A percentile compares a stretch with the other conserved stretches of the same genome.
phyloP scores from a whole-genome alignment of 306 rosid species.

The Gastrolobium villosum region DNA sequence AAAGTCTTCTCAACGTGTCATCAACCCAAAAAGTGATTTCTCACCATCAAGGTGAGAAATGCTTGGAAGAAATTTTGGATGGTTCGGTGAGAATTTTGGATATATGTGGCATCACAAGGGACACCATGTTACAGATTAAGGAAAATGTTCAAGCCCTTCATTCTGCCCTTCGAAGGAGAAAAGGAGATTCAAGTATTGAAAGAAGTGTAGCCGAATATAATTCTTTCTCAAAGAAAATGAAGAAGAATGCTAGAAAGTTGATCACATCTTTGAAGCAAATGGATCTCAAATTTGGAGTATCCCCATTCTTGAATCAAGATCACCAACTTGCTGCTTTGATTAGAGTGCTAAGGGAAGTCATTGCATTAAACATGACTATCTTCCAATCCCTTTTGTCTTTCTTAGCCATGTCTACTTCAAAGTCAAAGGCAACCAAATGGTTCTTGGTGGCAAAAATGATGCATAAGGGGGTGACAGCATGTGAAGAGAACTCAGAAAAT shows the following conservation, averaged over 20 bases:
- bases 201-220: constrained; percentile 51
- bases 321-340: constrained; percentile 50
- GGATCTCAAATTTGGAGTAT: constrained; percentile 52
- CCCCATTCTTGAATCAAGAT: constrained; percentile 45
- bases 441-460: constrained; percentile 55
- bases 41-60: constrained; percentile 51
- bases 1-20: constrained; percentile 65
- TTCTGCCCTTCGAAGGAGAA: constrained; percentile 73
- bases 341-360: constrained; percentile 52
- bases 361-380: constrained; percentile 45
- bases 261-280: constrained; percentile 53
- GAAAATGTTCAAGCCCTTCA: constrained; percentile 66
- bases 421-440: constrained; percentile 52
- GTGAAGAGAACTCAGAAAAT: constrained; percentile 44
- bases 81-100: constrained; percentile 75
- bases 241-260: constrained; percentile 62
- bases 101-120: constrained; percentile 71
- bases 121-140: constrained; percentile 56
- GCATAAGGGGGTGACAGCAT: constrained; percentile 53
- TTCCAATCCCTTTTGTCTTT: constrained; percentile 60
- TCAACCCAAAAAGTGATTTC: constrained; percentile 67
- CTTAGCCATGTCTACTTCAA: constrained; percentile 46
- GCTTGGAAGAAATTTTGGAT: constrained; percentile 69
- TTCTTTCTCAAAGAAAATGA: constrained; percentile 62
- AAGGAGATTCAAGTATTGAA: constrained; percentile 62